phyloP scores from a whole-genome alignment of 805 yeast species.

The Teunomyces panamensis region DNA sequence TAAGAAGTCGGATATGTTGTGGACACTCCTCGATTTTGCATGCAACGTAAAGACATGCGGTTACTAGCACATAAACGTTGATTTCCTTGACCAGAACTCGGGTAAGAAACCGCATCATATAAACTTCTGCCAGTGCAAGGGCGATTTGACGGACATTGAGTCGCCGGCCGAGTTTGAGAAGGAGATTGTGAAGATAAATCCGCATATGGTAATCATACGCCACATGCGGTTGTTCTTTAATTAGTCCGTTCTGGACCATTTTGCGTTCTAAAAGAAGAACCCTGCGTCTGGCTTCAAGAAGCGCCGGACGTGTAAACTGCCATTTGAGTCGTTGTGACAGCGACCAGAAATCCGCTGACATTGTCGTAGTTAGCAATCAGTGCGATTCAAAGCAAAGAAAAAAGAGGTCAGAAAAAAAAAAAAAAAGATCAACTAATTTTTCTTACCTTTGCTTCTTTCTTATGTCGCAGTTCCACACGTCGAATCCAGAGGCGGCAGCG shows the following conservation, averaged over 20 bases:
- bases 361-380: conserved; percentile 17
- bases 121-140: conserved; percentile 84
- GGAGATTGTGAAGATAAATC: conserved; percentile 72
- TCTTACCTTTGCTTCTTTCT: neutral
- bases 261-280: conserved; percentile 38
- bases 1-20: conserved; percentile 81
- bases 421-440: no score
- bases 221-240: conserved; percentile 44
- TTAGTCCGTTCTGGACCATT: conserved; percentile 43
- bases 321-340: conserved; percentile 79
- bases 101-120: conserved; percentile 72
- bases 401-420: no score
- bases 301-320: conserved; percentile 69
- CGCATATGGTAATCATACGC: conserved; percentile 60
- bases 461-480: conserved; percentile 39
- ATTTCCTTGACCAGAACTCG: conserved; percentile 74
- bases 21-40: conserved; percentile 96
- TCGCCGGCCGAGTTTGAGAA: conserved; percentile 75
- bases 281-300: conserved; percentile 46
- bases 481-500: conserved; percentile 62
- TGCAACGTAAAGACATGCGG: conserved; percentile 85
- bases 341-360: conserved; percentile 88
- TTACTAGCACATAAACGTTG: conserved; percentile 73
- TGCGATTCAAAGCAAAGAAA: no score
- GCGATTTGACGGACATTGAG: conserved; percentile 79